Percentiles rank a stretch among this genome's conserved stretches.
These are phyloP conservation scores for Allium sativum DNA, from an alignment of 106 monocot genomes.

Conservation along the genomic window DNA sequence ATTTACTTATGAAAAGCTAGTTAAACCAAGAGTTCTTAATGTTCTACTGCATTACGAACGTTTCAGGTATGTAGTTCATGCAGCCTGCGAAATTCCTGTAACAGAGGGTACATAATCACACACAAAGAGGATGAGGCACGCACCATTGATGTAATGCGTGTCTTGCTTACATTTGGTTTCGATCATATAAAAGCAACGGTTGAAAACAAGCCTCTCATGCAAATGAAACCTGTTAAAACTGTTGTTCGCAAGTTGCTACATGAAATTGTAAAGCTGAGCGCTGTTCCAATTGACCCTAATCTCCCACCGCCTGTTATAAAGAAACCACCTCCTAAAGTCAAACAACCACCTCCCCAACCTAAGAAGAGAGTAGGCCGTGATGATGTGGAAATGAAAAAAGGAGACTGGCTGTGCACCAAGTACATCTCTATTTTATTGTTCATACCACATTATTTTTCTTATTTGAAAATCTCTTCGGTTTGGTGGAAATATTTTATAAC, in stretches of 20 bases:
- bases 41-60: not conserved
- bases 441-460: not conserved
- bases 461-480: too few species aligned
- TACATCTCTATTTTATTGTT: slow-evolving; percentile 14
- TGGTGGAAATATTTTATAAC: too few species aligned
- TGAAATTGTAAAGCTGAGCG: slow-evolving; percentile 75
- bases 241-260: slow-evolving; percentile 77
- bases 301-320: slow-evolving; percentile 78
- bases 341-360: slow-evolving; percentile 84
- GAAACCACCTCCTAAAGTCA: slow-evolving; percentile 77
- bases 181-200: slow-evolving; percentile 69
- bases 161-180: slow-evolving; percentile 80
- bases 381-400: slow-evolving; percentile 99
- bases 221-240: slow-evolving; percentile 72
- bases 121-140: slow-evolving; percentile 92
- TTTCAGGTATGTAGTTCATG: slow-evolving; percentile 97
- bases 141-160: slow-evolving; percentile 87
- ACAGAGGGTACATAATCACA: slow-evolving; percentile 75
- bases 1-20: not conserved
- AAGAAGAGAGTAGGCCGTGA: slow-evolving; percentile 86
- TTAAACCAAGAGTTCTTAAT: slow-evolving; percentile 3
- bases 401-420: slow-evolving; percentile 98
- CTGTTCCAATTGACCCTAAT: slow-evolving; percentile 90
- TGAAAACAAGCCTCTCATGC: slow-evolving; percentile 67
- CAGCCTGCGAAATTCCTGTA: slow-evolving; percentile 68